These are phyloP conservation scores for Fusarium proliferatum DNA, from an alignment of 2,329 filamentous ascomycete genomes.

Conservation along the genomic window DNA sequence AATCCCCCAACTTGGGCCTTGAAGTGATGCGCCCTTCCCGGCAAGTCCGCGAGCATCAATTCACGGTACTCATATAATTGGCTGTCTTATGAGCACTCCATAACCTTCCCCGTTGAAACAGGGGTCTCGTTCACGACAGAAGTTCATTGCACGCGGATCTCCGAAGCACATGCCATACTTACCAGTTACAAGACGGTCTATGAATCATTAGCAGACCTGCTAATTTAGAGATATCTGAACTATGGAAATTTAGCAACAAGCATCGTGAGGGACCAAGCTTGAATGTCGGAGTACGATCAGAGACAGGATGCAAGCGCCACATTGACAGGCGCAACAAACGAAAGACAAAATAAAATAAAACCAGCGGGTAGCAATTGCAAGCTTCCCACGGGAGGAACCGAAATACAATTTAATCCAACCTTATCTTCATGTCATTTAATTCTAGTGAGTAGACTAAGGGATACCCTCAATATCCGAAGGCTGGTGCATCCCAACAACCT, in stretches of 20 bases:
- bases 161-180: neutral
- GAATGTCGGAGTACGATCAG: no score
- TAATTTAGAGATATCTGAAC: neutral
- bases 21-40: neutral
- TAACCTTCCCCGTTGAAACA: no score
- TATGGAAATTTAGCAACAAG: neutral
- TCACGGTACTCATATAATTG: neutral
- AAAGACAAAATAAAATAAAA: neutral
- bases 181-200: neutral
- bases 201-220: neutral
- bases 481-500: neutral
- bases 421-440: neutral
- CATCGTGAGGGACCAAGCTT: neutral
- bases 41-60: neutral
- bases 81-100: neutral
- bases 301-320: neutral
- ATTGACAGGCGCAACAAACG: neutral
- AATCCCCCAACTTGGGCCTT: neutral
- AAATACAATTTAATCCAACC: neutral
- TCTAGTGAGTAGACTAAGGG: neutral
- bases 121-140: neutral
- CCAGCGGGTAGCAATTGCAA: neutral
- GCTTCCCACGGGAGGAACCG: neutral
- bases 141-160: neutral
- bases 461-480: neutral